Conservation (phyloP, 108 stramenopile species). For the Nitzschia inconspicua region DNA sequence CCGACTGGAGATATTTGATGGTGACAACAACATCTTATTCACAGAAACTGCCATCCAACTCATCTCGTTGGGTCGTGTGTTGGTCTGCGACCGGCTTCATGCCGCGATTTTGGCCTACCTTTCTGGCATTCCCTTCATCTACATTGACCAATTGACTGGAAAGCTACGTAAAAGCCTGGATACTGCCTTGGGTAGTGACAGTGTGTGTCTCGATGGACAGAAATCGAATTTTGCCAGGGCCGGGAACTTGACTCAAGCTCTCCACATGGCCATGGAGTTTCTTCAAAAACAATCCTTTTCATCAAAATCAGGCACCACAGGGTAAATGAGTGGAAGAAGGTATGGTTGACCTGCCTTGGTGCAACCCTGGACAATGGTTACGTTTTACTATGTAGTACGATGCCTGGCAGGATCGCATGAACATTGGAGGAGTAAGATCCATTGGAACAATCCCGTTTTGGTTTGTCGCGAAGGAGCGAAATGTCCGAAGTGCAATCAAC, state of each 20-base stretch:
- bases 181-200: conserved; percentile 5
- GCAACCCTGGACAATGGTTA: too few species aligned
- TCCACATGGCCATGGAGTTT: conserved; percentile 9
- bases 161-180: conserved; percentile 22
- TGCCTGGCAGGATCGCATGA: too few species aligned
- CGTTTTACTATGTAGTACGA: too few species aligned
- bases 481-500: too few species aligned
- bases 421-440: too few species aligned
- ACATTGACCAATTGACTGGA: conserved; percentile 25
- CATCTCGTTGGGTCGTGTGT: conserved; percentile 25
- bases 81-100: conserved; percentile 37
- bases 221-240: conserved; percentile 9
- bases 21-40: conserved; percentile 24
- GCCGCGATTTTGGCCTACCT: conserved; percentile 29
- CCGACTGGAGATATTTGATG: conserved; percentile 16
- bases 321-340: too few species aligned
- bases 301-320: too few species aligned
- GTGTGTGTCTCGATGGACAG: conserved; percentile 12
- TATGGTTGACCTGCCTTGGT: too few species aligned
- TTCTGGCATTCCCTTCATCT: conserved; percentile 27
- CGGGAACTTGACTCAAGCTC: conserved; percentile 6
- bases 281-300: too few species aligned
- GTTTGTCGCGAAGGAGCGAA: too few species aligned
- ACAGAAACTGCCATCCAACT: conserved; percentile 30
- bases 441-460: too few species aligned